Percentiles rank a stretch among this genome's conserved stretches.
Evolutionary conservation across 2,329 filamentous ascomycete genomes (phyloP).

Genomic region (Sporothrix inflata): DNA sequence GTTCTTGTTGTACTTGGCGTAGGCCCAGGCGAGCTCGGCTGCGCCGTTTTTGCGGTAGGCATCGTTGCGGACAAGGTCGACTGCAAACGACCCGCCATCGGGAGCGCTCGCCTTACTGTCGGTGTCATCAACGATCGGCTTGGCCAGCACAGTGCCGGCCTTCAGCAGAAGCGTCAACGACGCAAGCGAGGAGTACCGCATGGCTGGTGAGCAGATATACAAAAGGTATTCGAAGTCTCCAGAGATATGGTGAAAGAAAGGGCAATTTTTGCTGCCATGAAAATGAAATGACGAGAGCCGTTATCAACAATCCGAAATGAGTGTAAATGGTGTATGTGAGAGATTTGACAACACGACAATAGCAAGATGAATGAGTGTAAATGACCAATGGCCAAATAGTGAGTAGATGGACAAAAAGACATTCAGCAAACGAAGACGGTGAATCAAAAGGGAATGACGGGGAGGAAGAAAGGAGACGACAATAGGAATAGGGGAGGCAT

Average conservation of each 20-base stretch:
- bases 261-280: neutral
- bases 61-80: constrained; percentile 44
- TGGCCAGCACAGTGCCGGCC: constrained; percentile 3
- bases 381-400: neutral
- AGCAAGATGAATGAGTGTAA: neutral
- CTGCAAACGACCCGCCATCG: constrained; percentile 34
- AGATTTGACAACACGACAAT: neutral
- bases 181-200: constrained; percentile 1
- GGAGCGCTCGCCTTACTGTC: neutral
- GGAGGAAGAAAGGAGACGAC: neutral
- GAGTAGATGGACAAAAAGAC: neutral
- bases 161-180: constrained; percentile 18
- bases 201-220: neutral
- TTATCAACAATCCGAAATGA: neutral
- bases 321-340: neutral
- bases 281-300: neutral
- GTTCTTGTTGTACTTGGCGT: constrained; percentile 44
- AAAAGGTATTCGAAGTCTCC: no score
- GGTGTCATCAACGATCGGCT: neutral
- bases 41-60: constrained; percentile 42
- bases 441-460: neutral
- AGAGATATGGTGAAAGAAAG: no score
- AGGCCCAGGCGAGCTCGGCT: constrained; percentile 40
- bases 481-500: neutral
- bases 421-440: neutral